These are phyloP conservation scores for Debaryomyces hansenii DNA, from an alignment of 805 yeast species.

Conservation along the genomic window DNA sequence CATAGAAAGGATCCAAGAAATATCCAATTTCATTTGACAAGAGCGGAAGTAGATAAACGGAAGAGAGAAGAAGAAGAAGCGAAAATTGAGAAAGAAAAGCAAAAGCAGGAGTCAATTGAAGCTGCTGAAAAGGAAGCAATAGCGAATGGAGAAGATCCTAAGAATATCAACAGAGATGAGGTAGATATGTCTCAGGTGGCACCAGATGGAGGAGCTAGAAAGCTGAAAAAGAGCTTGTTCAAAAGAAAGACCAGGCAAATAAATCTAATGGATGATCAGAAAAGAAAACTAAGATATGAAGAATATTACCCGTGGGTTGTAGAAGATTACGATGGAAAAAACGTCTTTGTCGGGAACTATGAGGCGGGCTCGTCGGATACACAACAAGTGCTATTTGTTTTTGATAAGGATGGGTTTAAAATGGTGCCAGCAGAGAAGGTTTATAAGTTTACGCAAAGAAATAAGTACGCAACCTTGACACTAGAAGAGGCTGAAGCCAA, in stretches of 20 bases:
- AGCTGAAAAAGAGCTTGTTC: slow-evolving; percentile 54
- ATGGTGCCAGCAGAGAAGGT: slow-evolving; percentile 95
- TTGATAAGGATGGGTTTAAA: slow-evolving; percentile 85
- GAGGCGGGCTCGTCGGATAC: slow-evolving; percentile 87
- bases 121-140: slow-evolving; percentile 16
- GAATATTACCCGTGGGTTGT: slow-evolving; percentile 98
- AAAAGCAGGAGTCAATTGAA: slow-evolving; percentile 16
- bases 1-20: slow-evolving; percentile 94
- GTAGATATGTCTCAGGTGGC: slow-evolving; percentile 71
- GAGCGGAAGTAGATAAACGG: slow-evolving; percentile 69
- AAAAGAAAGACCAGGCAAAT: slow-evolving; percentile 86
- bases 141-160: slow-evolving; percentile 13
- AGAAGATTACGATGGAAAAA: slow-evolving; percentile 93
- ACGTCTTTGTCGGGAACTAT: slow-evolving; percentile 93
- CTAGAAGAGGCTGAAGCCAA: slow-evolving; percentile 95
- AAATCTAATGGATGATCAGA: slow-evolving; percentile 76
- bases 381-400: slow-evolving; percentile 76
- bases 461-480: slow-evolving; percentile 89
- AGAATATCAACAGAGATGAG: slow-evolving; percentile 28
- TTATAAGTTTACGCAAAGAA: slow-evolving; percentile 89
- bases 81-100: slow-evolving; percentile 21
- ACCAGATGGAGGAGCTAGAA: slow-evolving; percentile 89
- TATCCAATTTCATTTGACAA: slow-evolving; percentile 79
- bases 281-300: slow-evolving; percentile 84
- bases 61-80: slow-evolving; percentile 35